Conservation (phyloP, 257 asterid species). For the Solanum medicagineum region DNA sequence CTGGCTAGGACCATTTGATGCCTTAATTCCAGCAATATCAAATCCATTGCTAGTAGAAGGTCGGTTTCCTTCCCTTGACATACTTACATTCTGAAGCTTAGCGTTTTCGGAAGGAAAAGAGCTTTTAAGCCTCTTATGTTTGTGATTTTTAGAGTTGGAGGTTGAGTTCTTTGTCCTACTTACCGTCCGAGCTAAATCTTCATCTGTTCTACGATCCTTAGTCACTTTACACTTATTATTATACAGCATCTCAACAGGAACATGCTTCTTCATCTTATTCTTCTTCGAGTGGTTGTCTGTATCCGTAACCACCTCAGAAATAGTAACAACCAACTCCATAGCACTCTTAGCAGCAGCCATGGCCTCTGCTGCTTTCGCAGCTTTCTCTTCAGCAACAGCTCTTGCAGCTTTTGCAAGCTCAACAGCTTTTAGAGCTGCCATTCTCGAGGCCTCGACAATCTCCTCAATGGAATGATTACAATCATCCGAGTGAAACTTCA, state of each 20-base stretch:
- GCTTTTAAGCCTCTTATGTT: slow-evolving; percentile 41
- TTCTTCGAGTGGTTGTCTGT: slow-evolving; percentile 21
- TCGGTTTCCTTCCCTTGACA: slow-evolving; percentile 12
- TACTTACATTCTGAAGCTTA: slow-evolving; percentile 5
- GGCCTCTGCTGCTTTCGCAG: slow-evolving; percentile 75
- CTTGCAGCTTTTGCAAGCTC: slow-evolving; percentile 60
- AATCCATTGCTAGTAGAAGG: neutral
- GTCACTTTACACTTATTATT: slow-evolving; percentile 32
- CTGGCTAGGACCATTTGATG: slow-evolving; percentile 15
- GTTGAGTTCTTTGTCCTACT: slow-evolving; percentile 42
- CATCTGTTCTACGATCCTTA: slow-evolving; percentile 36
- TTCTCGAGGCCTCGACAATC: slow-evolving; percentile 54
- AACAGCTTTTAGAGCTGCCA: slow-evolving; percentile 57
- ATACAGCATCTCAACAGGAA: slow-evolving; percentile 45
- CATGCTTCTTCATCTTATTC: slow-evolving; percentile 53
- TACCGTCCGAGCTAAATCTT: slow-evolving; percentile 52
- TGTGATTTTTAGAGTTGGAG: slow-evolving; percentile 25
- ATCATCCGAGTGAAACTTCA: slow-evolving; percentile 34
- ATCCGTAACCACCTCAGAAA: slow-evolving; percentile 28
- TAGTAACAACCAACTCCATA: slow-evolving; percentile 54
- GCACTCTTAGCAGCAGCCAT: slow-evolving; percentile 86
- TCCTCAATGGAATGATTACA: slow-evolving; percentile 52
- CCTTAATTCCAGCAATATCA: neutral
- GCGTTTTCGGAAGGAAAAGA: slow-evolving; percentile 13
- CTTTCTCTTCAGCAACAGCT: slow-evolving; percentile 81